Base-by-base conservation (phyloP, 176 grass and related monocot species). In the Pontederia paniculata region DNA sequence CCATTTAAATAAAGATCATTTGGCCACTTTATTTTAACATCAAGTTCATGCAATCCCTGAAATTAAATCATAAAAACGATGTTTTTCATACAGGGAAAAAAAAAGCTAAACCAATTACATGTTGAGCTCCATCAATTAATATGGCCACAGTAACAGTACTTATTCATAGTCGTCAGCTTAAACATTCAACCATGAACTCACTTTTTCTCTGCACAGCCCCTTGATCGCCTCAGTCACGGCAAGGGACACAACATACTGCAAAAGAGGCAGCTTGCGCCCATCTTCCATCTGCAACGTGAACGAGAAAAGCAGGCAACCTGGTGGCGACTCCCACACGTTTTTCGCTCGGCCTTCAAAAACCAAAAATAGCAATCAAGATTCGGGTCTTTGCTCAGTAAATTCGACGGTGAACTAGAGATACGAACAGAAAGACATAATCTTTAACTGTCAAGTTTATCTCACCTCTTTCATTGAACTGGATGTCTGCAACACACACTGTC, bases 241-340 rank as follows among this genome's bases (percentile, higher is more conserved):
- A 72, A 97, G 93, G 23, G 86, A 90, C 9, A 82, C 80, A 67
- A 97, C 83, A 75, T 97, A 97, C 48, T 97, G 93, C 77, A 97
- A 54, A 19, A 90, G 83, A 44, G 93, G 93, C 55, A 97, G 70
- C 57, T 88, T 97, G 25, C 42, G 77, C 13, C 53, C 86, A 74
- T 90, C 83, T 28, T 73, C 65, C 77, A 88, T 97, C 67, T 90
- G 83, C 55, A 82, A 78, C 44, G 86, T 84, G 74, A 97, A 97
- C 42, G 93, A 97, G 80, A 97, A 97, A 52, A 97, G 74, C 41
- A 97, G 77, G 55, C 93, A 97, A 9, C 93, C 93, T 41, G 72
- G 53, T 50, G 93, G 93, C 2, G 93, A 97, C 31, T 97, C 93
- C 93, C 86, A 97, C 21, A 88, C 72, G 66, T 97, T 97, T 55